A percentile compares a stretch with the other conserved stretches of the same genome.
phyloP scores from a whole-genome alignment of 495 filamentous ascomycete species.

The Peziza echinospora region DNA sequence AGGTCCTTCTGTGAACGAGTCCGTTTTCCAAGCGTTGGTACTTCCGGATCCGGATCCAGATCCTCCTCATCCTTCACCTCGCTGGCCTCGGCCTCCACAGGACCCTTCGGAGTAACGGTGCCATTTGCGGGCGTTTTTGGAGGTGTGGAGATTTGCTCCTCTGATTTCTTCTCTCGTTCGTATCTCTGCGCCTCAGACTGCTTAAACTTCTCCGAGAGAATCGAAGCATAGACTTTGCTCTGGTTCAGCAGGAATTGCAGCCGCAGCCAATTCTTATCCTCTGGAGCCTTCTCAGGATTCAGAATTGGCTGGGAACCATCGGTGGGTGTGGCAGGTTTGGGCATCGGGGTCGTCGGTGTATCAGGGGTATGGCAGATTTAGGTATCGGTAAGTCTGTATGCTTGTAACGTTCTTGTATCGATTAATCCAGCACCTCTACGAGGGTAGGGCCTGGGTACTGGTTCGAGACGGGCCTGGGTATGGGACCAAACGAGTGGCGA shows the following conservation, averaged over 20 bases:
- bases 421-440: too few relatives aligned
- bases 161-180: slow-evolving; percentile 5
- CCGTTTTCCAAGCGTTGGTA: background rate
- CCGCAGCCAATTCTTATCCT: slow-evolving; percentile 9
- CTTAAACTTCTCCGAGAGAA: slow-evolving; percentile 16
- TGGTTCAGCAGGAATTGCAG: slow-evolving; percentile 18
- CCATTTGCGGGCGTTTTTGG: background rate
- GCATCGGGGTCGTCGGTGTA: too few relatives aligned
- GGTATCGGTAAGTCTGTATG: too few relatives aligned
- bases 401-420: too few relatives aligned
- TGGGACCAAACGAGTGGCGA: too few relatives aligned
- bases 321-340: too few relatives aligned
- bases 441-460: too few relatives aligned
- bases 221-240: slow-evolving; percentile 13
- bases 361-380: too few relatives aligned
- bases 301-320: too few relatives aligned
- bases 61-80: background rate
- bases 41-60: background rate
- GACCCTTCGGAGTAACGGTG: too few relatives aligned
- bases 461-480: too few relatives aligned
- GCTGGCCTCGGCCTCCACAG: background rate
- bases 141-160: slow-evolving; percentile 6
- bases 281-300: slow-evolving; percentile 6
- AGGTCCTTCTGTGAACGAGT: background rate
- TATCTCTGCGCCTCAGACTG: slow-evolving; percentile 12